Evolutionary conservation across 306 rosid species (phyloP).

Genomic region (Vigna reflexopilosa): DNA sequence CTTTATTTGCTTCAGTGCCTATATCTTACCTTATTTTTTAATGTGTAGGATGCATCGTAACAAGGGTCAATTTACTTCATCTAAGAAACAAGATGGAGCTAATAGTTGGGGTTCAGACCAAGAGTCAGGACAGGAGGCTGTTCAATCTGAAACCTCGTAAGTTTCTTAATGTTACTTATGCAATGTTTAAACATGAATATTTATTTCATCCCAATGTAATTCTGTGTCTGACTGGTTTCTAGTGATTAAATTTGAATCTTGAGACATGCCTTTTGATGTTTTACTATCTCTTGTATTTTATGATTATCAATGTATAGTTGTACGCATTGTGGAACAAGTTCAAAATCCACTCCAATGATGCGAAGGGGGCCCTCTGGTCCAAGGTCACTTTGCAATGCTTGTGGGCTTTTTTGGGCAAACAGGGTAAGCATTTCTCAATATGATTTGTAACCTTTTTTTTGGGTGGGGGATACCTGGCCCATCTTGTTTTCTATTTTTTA

Average conservation of each 20-base stretch:
- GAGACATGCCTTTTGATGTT: constrained; percentile 27
- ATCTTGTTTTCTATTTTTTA: neutral
- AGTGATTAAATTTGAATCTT: constrained; percentile 18
- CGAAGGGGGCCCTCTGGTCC: constrained; percentile 97
- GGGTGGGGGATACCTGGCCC: neutral
- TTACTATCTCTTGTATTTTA: constrained; percentile 39
- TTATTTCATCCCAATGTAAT: neutral
- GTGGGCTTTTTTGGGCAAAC: constrained; percentile 96
- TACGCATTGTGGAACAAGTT: constrained; percentile 86
- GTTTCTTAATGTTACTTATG: constrained; percentile 45
- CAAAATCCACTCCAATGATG: constrained; percentile 95
- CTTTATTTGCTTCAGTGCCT: constrained; percentile 19
- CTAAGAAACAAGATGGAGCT: constrained; percentile 85
- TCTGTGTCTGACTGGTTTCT: constrained; percentile 39
- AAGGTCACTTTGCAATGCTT: constrained; percentile 95
- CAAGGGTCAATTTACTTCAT: constrained; percentile 93
- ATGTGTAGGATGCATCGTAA: constrained; percentile 91
- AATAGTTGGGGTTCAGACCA: constrained; percentile 67
- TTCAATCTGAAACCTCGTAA: constrained; percentile 77
- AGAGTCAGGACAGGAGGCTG: constrained; percentile 78
- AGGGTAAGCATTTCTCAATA: constrained; percentile 67
- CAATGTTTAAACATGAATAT: constrained; percentile 20
- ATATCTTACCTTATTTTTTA: constrained; percentile 39
- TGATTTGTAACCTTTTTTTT: neutral
- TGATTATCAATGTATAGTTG: constrained; percentile 65